phyloP scores from a whole-genome alignment of 768 basidiomycete genomes.

The Saitozyma podzolica region DNA sequence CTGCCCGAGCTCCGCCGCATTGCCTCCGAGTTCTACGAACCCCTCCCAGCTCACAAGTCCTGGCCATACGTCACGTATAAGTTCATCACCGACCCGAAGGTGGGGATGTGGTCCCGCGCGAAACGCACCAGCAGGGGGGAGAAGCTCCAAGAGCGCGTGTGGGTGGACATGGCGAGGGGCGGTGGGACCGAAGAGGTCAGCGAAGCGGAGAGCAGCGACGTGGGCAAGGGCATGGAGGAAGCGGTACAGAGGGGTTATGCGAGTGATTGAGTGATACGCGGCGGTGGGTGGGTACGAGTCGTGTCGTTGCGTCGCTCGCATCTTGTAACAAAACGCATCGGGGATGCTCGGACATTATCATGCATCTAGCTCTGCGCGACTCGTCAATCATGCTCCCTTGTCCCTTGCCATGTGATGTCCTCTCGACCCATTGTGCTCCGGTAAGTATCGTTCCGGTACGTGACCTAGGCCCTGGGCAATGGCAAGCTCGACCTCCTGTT shows the following conservation, averaged over 20 bases:
- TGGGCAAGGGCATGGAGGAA: slow-evolving; percentile 26
- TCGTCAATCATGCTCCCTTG: too few species aligned
- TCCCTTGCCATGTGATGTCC: too few species aligned
- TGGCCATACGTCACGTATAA: slow-evolving; percentile 95
- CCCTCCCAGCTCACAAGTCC: slow-evolving; percentile 77
- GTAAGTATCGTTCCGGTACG: too few species aligned
- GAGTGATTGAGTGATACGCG: slow-evolving; percentile 14
- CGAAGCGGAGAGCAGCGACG: not conserved
- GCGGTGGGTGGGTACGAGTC: too few species aligned
- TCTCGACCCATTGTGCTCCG: too few species aligned
- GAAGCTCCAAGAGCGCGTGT: slow-evolving; percentile 47
- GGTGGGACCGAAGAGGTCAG: too few species aligned
- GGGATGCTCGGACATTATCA: too few species aligned
- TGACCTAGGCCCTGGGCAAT: too few species aligned
- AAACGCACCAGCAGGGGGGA: slow-evolving; percentile 60
- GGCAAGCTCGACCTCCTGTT: too few species aligned
- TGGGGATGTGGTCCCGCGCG: slow-evolving; percentile 83
- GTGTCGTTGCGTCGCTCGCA: too few species aligned
- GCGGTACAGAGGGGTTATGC: slow-evolving; percentile 39
- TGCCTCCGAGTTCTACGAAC: slow-evolving; percentile 90
- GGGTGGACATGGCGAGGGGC: slow-evolving; percentile 20
- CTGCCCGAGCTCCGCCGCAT: slow-evolving; percentile 76
- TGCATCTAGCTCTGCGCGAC: too few species aligned
- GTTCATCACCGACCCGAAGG: slow-evolving; percentile 86
- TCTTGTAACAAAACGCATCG: too few species aligned